phyloP scores from a whole-genome alignment of 352 stramenopile genomes.

The Phytophthora cactorum region DNA sequence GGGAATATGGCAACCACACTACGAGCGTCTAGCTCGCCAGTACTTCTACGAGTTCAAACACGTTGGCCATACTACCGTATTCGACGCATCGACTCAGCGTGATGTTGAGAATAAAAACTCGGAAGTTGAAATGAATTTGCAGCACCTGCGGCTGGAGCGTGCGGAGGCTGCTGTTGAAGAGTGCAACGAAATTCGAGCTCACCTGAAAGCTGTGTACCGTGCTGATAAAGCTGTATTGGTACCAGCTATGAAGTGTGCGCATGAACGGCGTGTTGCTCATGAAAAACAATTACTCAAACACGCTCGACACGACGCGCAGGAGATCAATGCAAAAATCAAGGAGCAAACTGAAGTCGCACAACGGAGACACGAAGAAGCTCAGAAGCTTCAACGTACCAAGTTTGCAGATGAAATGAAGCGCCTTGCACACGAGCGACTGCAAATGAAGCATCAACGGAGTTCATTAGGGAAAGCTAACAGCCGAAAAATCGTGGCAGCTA shows the following conservation, averaged over 20 bases:
- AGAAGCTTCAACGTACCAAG: constrained; percentile 23
- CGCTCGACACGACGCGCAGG: constrained; percentile 27
- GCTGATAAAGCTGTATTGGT: constrained; percentile 19
- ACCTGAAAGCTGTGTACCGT: constrained; percentile 38
- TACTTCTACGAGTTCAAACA: constrained; percentile 84
- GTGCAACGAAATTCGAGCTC: constrained; percentile 45
- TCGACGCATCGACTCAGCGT: constrained; percentile 27
- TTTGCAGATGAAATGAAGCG: constrained; percentile 42
- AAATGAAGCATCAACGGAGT: constrained; percentile 27
- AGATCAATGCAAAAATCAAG: constrained; percentile 23
- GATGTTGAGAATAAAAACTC: constrained; percentile 11
- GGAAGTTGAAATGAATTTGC: constrained; percentile 23
- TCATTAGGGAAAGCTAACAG: constrained; percentile 8
- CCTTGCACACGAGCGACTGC: constrained; percentile 28
- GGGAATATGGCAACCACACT: constrained; percentile 54
- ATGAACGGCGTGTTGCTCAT: constrained; percentile 21
- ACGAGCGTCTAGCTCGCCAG: constrained; percentile 57
- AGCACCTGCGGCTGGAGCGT: constrained; percentile 36
- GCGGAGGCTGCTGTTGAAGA: constrained; percentile 42
- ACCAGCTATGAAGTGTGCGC: constrained; percentile 2
- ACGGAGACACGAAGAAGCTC: constrained; percentile 24
- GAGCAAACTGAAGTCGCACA: constrained; percentile 16
- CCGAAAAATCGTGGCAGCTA: constrained; percentile 23
- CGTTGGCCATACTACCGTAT: constrained; percentile 52
- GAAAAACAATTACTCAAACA: constrained; percentile 25